These are phyloP conservation scores for Fennellomyces sp. DNA, from an alignment of 371 early-diverging fungal genomes.

Conservation along the genomic window DNA sequence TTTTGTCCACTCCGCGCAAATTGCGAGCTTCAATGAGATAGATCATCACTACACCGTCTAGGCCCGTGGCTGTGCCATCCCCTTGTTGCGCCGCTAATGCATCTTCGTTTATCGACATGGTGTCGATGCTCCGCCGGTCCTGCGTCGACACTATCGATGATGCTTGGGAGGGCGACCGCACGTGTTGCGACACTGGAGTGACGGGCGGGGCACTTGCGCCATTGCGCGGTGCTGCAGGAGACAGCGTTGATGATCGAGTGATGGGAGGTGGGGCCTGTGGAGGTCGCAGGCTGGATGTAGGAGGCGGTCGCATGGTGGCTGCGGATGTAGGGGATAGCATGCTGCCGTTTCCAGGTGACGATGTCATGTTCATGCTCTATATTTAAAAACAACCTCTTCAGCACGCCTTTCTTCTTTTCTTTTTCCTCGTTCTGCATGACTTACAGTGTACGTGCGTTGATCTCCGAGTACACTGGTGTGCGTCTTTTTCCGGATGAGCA, in stretches of 20 bases:
- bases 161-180: constrained; percentile 2
- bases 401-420: too few species aligned
- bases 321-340: constrained; percentile 4
- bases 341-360: constrained; percentile 5
- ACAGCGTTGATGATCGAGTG: neutral
- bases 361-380: neutral
- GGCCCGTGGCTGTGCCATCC: constrained; percentile 24
- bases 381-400: too few species aligned
- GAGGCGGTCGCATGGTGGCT: constrained; percentile 7
- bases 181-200: too few species aligned
- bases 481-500: constrained; percentile 41
- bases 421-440: too few species aligned
- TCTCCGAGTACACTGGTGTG: constrained; percentile 42
- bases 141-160: constrained; percentile 2
- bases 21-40: constrained; percentile 60
- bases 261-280: neutral
- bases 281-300: neutral
- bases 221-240: constrained; percentile 1
- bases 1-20: constrained; percentile 64
- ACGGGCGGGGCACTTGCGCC: constrained; percentile 1
- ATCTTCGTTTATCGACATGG: constrained; percentile 16
- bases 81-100: neutral
- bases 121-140: constrained; percentile 18
- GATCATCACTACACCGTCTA: constrained; percentile 49
- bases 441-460: constrained; percentile 20